phyloP scores from a whole-genome alignment of 208 protist genomes.

The Zelonia costaricensis region DNA sequence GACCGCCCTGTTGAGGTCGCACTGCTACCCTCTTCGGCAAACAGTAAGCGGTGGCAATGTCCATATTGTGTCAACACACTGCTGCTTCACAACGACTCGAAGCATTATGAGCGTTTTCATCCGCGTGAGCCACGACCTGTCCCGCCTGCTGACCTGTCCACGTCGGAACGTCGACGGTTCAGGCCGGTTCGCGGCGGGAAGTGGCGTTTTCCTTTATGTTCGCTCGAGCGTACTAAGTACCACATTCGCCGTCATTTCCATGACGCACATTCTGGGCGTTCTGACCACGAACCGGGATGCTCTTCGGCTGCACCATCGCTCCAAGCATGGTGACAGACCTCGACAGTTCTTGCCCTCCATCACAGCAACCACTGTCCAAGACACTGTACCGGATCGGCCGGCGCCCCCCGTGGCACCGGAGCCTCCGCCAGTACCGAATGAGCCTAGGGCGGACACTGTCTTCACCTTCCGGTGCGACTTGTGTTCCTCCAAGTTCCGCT shows the following conservation, averaged over 20 bases:
- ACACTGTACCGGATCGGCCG: background rate
- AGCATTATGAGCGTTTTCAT: too few relatives aligned
- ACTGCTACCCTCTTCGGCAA: background rate
- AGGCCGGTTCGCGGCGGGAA: background rate
- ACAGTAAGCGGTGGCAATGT: background rate
- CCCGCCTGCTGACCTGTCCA: background rate
- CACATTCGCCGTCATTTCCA: background rate
- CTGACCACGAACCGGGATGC: background rate
- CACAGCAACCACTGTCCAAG: background rate
- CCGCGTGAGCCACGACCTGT: background rate
- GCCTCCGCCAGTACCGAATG: too few relatives aligned
- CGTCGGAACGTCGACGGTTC: background rate
- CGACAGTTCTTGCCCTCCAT: background rate
- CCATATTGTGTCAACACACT: background rate
- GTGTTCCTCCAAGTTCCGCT: background rate
- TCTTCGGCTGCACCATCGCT: background rate
- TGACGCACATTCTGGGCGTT: background rate
- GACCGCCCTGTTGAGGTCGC: background rate
- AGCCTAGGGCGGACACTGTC: background rate
- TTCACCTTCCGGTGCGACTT: background rate
- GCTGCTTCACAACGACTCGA: background rate
- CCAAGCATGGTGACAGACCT: background rate
- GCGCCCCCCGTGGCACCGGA: background rate
- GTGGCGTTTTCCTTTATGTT: background rate
- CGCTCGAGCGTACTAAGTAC: background rate